Evolutionary conservation across 495 filamentous ascomycete species (phyloP).

Genomic region (Penicillium verhagenii): DNA sequence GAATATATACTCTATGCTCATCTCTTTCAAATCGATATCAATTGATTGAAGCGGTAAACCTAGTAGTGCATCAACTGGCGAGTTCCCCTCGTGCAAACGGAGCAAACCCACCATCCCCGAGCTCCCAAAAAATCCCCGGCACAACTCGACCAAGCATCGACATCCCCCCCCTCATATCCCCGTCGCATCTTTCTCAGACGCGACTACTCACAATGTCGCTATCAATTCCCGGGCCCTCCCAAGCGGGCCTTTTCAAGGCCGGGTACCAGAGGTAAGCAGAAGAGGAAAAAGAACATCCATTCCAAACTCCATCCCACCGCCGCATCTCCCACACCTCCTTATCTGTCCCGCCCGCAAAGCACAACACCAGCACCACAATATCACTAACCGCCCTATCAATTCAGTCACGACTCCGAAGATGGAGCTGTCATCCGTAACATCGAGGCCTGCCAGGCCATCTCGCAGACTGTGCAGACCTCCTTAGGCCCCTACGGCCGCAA

Average conservation of each 20-base stretch:
- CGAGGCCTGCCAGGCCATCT: slow-evolving; percentile 95
- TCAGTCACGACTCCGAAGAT: slow-evolving; percentile 96
- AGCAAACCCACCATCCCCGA: slow-evolving; percentile 42
- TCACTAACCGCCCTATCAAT: slow-evolving; percentile 8
- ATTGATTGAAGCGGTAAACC: not conserved
- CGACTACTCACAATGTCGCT: slow-evolving; percentile 73
- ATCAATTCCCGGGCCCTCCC: slow-evolving; percentile 88
- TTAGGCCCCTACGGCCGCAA: slow-evolving; percentile 97
- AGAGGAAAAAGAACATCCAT: not conserved
- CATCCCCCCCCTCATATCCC: slow-evolving; percentile 21
- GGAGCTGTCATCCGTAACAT: slow-evolving; percentile 98
- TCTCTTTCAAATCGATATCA: not conserved
- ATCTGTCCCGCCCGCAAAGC: slow-evolving; percentile 15
- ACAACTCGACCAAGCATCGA: slow-evolving; percentile 31
- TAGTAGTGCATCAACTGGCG: slow-evolving; percentile 17
- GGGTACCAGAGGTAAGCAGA: slow-evolving; percentile 87
- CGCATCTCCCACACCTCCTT: slow-evolving; percentile 31
- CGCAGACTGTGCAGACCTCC: slow-evolving; percentile 93
- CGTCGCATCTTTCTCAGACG: slow-evolving; percentile 27
- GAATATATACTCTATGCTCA: not conserved
- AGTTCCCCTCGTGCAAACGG: slow-evolving; percentile 45
- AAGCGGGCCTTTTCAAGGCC: slow-evolving; percentile 89
- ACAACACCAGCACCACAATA: slow-evolving; percentile 1
- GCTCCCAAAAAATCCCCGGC: slow-evolving; percentile 45
- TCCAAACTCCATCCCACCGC: slow-evolving; percentile 19